phyloP scores from a whole-genome alignment of 2,329 filamentous ascomycete genomes.

The Sarocladium brachiariae region DNA sequence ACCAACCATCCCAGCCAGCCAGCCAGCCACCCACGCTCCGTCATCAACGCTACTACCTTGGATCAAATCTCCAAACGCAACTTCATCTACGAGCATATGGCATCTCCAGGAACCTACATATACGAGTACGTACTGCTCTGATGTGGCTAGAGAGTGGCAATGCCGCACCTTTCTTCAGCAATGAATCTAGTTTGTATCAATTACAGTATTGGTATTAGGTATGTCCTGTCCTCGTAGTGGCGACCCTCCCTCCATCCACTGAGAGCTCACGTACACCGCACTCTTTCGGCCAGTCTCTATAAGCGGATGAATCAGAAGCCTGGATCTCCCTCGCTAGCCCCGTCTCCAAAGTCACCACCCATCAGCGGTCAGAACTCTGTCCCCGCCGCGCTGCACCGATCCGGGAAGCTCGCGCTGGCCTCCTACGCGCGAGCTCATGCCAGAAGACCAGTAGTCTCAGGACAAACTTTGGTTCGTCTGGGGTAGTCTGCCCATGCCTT shows the following conservation, averaged over 20 bases:
- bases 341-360: background rate
- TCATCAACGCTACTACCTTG: background rate
- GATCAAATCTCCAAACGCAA: background rate
- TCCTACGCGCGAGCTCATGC: background rate
- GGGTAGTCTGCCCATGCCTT: background rate
- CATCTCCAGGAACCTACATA: too few species aligned
- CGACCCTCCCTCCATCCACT: background rate
- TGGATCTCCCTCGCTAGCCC: background rate
- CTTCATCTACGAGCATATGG: background rate
- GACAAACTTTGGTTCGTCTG: conserved; percentile 1
- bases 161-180: too few species aligned
- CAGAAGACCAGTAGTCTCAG: background rate
- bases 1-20: too few species aligned
- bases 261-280: background rate
- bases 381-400: conserved; percentile 5
- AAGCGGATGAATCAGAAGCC: conserved; percentile 8
- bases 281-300: background rate
- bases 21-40: too few species aligned
- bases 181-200: background rate
- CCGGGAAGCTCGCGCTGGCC: background rate
- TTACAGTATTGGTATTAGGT: background rate
- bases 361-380: conserved; percentile 8
- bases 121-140: too few species aligned
- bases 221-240: background rate
- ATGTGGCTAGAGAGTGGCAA: too few species aligned